phyloP scores from a whole-genome alignment of 2,329 filamentous ascomycete genomes.

The Penicillium sp. region DNA sequence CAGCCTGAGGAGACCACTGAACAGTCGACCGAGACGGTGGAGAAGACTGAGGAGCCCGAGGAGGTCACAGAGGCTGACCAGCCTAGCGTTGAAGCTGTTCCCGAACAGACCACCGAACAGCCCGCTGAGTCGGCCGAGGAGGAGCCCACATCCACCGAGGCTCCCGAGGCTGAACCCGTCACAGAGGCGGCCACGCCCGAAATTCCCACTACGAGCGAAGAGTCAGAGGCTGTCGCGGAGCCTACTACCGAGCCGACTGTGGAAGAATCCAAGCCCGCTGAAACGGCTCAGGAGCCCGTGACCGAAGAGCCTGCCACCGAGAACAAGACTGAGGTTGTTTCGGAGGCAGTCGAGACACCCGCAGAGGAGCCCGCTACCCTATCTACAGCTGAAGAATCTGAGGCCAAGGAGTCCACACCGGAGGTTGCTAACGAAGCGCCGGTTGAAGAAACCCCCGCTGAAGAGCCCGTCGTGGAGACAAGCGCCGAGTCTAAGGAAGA shows the following conservation, averaged over 20 bases:
- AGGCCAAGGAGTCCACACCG: conserved; percentile 5
- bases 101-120: conserved; percentile 12
- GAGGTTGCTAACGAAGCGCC: conserved; percentile 7
- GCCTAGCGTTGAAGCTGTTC: conserved; percentile 1
- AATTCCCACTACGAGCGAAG: conserved; percentile 3
- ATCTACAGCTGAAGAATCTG: conserved; percentile 11
- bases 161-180: conserved; percentile 4
- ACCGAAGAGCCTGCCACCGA: conserved; percentile 2
- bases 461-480: conserved; percentile 26
- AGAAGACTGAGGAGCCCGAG: background rate
- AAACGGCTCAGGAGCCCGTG: background rate
- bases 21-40: background rate
- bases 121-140: conserved; percentile 1
- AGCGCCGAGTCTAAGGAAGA: conserved; percentile 20
- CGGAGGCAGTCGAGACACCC: background rate
- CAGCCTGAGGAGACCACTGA: conserved; percentile 11
- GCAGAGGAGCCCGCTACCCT: conserved; percentile 9
- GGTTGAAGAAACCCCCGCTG: conserved; percentile 7
- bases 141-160: conserved; percentile 3
- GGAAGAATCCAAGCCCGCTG: conserved; percentile 4
- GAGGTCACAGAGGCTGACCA: conserved; percentile 3
- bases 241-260: background rate
- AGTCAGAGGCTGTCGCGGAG: conserved; percentile 4
- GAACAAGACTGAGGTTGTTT: background rate
- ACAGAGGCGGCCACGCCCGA: conserved; percentile 6